Base-by-base conservation (phyloP, 2,329 filamentous ascomycete genomes). In the Neophaeococcomyces mojaviensis region DNA sequence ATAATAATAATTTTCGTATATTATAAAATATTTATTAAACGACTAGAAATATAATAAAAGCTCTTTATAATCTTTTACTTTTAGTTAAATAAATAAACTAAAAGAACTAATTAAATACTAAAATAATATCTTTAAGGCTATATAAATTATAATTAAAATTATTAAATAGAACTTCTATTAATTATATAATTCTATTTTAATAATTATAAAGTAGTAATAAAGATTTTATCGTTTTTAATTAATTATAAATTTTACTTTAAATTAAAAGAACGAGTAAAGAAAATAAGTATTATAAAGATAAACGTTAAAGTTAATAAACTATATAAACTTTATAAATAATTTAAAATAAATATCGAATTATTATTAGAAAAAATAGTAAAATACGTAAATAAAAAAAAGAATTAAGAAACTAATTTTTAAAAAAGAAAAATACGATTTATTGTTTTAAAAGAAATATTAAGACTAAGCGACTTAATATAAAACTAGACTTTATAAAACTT, bases 371-470 rank as follows among this genome's bases (percentile, higher is more conserved):
- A 35, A 44, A 47, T 39, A 40, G 45, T 18, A 2, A 8, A 34
- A 9, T 47, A 28, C 24, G n/a, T 18, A 18, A 49, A 49, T 47
- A n/a, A 32, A 26, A 36, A 13, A 34, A 43, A 49, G 38, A 35
- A 41, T 32, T 35, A 30, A 49, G 48, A 30, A 42, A 49, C 37
- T 19, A 19, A 31, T n/a, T n/a, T 16, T 16, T 45, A 37, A 9
- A 20, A 24, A 30, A 50, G 35, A 19, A 37, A 19, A 22, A 48
- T 15, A 13, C 35, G 19, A 32, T 48, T 4, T 51, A 51, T 22
- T 16, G 48, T 10, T 7, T 46, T 30, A 20, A 41, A 39, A 45
- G 43, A 46, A 51, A 51, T 34, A 46, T 51, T 34, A 51, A 48
- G 36, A 51, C 34, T 42, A 48, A 48, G 26, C 8, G 41, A 51